These are phyloP conservation scores for Lachnellula arida DNA, from an alignment of 2,329 filamentous ascomycete genomes.

Conservation along the genomic window DNA sequence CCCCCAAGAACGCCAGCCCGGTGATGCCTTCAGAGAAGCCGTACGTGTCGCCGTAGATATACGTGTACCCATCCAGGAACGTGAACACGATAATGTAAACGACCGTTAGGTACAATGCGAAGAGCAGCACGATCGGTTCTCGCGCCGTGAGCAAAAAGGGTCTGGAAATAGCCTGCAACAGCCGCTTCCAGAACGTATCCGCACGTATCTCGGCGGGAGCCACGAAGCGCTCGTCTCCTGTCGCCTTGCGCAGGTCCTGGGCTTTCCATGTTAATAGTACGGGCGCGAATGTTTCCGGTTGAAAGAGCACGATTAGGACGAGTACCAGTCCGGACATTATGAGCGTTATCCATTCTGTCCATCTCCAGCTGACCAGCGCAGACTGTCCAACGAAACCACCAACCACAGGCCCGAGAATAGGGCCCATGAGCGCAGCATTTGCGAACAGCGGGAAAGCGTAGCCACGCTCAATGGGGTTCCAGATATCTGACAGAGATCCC, in stretches of 20 bases:
- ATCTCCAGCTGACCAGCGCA: slow-evolving; percentile 11
- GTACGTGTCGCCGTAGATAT: slow-evolving; percentile 19
- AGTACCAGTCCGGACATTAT: slow-evolving; percentile 14
- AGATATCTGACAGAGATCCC: slow-evolving; percentile 36
- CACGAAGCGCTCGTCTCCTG: slow-evolving; percentile 12
- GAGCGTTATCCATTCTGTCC: slow-evolving; percentile 19
- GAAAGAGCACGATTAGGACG: slow-evolving; percentile 10
- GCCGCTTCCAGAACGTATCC: slow-evolving; percentile 18
- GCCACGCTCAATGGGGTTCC: slow-evolving; percentile 28
- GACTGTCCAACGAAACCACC: slow-evolving; percentile 13
- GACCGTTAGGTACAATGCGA: slow-evolving; percentile 16
- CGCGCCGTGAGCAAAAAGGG: slow-evolving; percentile 13
- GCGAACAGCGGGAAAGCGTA: slow-evolving; percentile 28
- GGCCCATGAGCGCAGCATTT: slow-evolving; percentile 21
- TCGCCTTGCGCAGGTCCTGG: slow-evolving; percentile 15
- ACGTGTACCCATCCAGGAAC: slow-evolving; percentile 18
- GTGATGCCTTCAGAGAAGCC: slow-evolving; percentile 36
- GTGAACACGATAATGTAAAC: slow-evolving; percentile 22
- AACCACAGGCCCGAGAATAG: slow-evolving; percentile 14
- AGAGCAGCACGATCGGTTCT: slow-evolving; percentile 18
- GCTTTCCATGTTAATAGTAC: slow-evolving; percentile 18
- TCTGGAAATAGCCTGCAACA: slow-evolving; percentile 10
- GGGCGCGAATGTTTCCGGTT: slow-evolving; percentile 18
- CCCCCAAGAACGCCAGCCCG: slow-evolving; percentile 39
- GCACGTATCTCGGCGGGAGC: slow-evolving; percentile 18